Evolutionary conservation across 129 eudicot genomes (phyloP).

Genomic region (Pseudognaphalium luteoalbum): DNA sequence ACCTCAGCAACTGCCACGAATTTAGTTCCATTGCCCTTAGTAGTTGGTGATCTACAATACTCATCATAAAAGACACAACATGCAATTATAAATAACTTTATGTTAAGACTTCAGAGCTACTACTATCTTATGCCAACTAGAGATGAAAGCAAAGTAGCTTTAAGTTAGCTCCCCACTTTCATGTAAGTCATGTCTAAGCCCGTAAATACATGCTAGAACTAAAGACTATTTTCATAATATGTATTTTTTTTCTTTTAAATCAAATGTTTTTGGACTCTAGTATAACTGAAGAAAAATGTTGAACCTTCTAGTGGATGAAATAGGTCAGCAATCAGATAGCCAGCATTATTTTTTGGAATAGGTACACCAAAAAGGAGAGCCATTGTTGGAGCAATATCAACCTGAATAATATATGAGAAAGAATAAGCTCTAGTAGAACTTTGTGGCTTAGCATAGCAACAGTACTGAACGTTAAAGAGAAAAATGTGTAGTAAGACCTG

Average conservation of each 20-base stretch:
- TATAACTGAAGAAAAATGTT: slow-evolving; percentile 19
- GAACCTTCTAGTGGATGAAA: slow-evolving; percentile 66
- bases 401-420: slow-evolving; percentile 37
- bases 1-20: slow-evolving; percentile 78
- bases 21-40: slow-evolving; percentile 72
- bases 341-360: slow-evolving; percentile 84
- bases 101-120: slow-evolving; percentile 9
- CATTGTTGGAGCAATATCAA: slow-evolving; percentile 80
- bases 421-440: neutral
- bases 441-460: neutral
- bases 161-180: neutral
- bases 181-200: slow-evolving; percentile 8
- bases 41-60: slow-evolving; percentile 52
- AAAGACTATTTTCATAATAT: neutral
- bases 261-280: slow-evolving; percentile 7
- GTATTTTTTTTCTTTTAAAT: neutral
- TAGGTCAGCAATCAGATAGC: slow-evolving; percentile 54
- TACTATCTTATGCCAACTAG: neutral
- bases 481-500: slow-evolving; percentile 52
- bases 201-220: slow-evolving; percentile 7
- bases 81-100: neutral
- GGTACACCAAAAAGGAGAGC: slow-evolving; percentile 96
- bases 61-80: slow-evolving; percentile 14
- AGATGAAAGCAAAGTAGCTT: neutral
- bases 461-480: slow-evolving; percentile 7